A percentile compares a stretch with the other conserved stretches of the same genome.
Conservation (phyloP, 2,329 filamentous ascomycete species). For the Microcyclospora tardicrescens region DNA sequence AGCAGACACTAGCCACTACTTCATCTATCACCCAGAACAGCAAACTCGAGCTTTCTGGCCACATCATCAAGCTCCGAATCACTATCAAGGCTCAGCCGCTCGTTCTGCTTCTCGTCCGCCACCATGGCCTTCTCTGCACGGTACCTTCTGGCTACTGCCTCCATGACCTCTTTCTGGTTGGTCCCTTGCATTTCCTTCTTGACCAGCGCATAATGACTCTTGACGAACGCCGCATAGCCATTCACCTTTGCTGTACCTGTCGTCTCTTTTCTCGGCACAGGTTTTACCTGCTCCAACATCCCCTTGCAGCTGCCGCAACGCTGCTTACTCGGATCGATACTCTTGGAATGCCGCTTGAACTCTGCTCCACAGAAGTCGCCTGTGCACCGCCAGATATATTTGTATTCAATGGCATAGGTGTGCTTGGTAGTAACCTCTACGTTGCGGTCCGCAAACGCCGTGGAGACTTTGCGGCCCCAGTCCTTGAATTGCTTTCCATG, state of each 20-base stretch:
- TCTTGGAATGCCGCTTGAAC: slow-evolving; percentile 76
- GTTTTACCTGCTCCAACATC: slow-evolving; percentile 62
- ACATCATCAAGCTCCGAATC: not conserved
- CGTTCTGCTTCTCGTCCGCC: not conserved
- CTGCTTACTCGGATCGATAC: slow-evolving; percentile 59
- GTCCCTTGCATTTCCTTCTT: slow-evolving; percentile 40
- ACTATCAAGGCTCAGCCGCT: not conserved
- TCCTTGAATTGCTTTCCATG: slow-evolving; percentile 75
- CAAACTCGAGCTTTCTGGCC: not conserved
- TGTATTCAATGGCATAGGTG: slow-evolving; percentile 78
- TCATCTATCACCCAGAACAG: not conserved
- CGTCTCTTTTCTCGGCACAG: slow-evolving; percentile 44
- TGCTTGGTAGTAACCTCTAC: slow-evolving; percentile 82
- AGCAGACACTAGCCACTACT: not conserved
- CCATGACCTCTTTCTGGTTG: slow-evolving; percentile 57
- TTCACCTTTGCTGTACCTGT: slow-evolving; percentile 5
- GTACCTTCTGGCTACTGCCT: slow-evolving; percentile 50
- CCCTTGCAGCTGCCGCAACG: slow-evolving; percentile 65
- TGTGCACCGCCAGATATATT: slow-evolving; percentile 73
- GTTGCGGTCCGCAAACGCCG: slow-evolving; percentile 46
- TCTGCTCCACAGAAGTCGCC: slow-evolving; percentile 47
- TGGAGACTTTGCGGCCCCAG: slow-evolving; percentile 51
- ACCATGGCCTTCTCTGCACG: slow-evolving; percentile 32
- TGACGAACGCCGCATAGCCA: slow-evolving; percentile 49
- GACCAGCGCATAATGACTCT: slow-evolving; percentile 52